Conservation (phyloP, 1,284 basidiomycete genomes). For the Puccinia novopanici region DNA sequence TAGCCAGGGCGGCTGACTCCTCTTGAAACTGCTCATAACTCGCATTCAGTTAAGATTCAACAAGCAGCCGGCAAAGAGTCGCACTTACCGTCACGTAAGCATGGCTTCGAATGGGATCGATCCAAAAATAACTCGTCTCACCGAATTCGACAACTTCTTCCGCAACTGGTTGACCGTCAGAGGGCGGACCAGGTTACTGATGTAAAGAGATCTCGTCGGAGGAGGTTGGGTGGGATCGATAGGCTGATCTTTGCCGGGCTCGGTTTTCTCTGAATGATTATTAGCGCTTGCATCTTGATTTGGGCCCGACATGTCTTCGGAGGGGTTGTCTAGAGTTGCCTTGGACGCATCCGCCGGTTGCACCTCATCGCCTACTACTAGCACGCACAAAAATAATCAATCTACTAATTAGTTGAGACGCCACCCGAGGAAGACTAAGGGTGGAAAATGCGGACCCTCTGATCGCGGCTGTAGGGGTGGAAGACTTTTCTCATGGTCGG, state of each 20-base stretch:
- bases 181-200: conserved; percentile 34
- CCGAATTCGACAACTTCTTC: conserved; percentile 39
- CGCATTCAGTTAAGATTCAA: no score
- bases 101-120: conserved; percentile 37
- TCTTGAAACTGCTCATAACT: conserved; percentile 24
- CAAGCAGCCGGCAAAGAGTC: no score
- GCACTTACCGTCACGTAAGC: conserved; percentile 47
- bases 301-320: background rate
- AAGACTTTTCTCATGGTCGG: background rate
- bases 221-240: conserved; percentile 19
- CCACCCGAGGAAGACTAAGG: no score
- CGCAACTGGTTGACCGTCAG: conserved; percentile 28
- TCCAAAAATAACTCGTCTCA: conserved; percentile 28
- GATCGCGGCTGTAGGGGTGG: background rate
- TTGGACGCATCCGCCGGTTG: background rate
- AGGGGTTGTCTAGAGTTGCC: no score
- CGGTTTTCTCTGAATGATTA: background rate
- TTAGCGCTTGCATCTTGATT: background rate
- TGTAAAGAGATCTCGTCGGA: conserved; percentile 24
- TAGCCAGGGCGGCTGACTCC: background rate
- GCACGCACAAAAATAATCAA: no score
- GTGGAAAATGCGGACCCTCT: no score
- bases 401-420: no score
- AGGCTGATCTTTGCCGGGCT: background rate
- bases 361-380: background rate